phyloP scores from a whole-genome alignment of 2,329 filamentous ascomycete species.

The Aspergillus spinulosporus region DNA sequence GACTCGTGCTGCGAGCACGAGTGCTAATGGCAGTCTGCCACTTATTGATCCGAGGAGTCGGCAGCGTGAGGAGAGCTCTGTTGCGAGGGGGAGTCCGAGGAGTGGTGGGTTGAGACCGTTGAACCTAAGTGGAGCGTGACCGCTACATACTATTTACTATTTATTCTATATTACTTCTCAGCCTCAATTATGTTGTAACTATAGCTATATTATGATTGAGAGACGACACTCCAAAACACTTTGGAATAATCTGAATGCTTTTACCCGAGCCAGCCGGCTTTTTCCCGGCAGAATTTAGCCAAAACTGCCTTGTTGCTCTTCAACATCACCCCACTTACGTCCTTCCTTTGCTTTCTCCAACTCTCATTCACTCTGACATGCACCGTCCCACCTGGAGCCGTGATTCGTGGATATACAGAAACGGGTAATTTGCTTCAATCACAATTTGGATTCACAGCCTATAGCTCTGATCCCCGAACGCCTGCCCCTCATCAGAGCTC shows the following conservation, averaged over 20 bases:
- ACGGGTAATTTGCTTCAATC: conserved; percentile 15
- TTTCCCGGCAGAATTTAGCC: conserved; percentile 3
- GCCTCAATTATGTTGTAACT: neutral
- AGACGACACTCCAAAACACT: neutral
- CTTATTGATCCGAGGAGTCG: conserved; percentile 24
- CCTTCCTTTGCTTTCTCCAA: neutral
- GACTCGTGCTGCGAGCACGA: neutral
- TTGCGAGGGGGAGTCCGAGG: conserved; percentile 25
- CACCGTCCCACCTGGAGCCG: neutral
- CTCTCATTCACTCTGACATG: neutral
- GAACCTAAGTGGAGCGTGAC: conserved; percentile 9
- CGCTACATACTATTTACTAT: neutral
- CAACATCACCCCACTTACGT: neutral
- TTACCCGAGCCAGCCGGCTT: conserved; percentile 3
- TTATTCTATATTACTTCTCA: neutral
- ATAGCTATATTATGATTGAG: neutral
- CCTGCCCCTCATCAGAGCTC: conserved; percentile 1
- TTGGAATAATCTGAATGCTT: neutral
- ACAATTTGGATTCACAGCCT: neutral
- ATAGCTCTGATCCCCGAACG: neutral
- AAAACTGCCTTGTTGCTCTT: neutral
- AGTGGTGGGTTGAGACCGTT: conserved; percentile 35
- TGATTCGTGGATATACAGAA: conserved; percentile 10
- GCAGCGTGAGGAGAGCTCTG: conserved; percentile 28
- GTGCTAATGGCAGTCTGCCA: conserved; percentile 20